These are phyloP conservation scores for Ceratocystis albifundus DNA, from an alignment of 2,329 filamentous ascomycete genomes.

Conservation along the genomic window DNA sequence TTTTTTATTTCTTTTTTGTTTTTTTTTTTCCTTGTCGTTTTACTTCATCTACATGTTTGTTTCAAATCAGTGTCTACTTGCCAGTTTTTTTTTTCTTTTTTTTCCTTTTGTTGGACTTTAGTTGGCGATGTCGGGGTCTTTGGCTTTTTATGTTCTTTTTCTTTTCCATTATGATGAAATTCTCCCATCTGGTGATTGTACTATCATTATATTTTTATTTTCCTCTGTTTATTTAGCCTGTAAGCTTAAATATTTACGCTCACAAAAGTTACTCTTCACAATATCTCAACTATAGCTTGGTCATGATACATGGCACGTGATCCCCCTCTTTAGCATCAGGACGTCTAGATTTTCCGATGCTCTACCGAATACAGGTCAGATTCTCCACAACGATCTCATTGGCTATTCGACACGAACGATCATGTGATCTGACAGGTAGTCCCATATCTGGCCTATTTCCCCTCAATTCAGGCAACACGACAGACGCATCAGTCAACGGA, in stretches of 20 bases:
- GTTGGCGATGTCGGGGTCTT: not conserved
- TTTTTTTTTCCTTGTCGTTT: too few relatives aligned
- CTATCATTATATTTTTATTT: not conserved
- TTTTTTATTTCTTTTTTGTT: not conserved
- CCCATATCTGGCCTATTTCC: not conserved
- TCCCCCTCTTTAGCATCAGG: too few relatives aligned
- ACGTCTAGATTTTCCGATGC: too few relatives aligned
- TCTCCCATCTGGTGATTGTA: not conserved
- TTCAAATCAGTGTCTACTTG: not conserved
- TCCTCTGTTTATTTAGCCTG: not conserved
- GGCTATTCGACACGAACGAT: too few relatives aligned
- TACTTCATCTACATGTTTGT: not conserved
- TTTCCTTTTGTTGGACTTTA: not conserved
- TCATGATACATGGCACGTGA: not conserved
- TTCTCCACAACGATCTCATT: too few relatives aligned
- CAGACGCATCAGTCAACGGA: too few relatives aligned
- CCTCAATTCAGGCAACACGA: too few relatives aligned
- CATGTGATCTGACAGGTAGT: not conserved
- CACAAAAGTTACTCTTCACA: not conserved
- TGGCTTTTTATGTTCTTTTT: not conserved
- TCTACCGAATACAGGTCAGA: too few relatives aligned
- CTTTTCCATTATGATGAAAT: not conserved
- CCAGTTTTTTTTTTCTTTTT: slow-evolving; percentile 1
- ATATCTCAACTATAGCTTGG: not conserved
- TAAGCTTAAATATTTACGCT: not conserved